Evolutionary conservation across 1,284 basidiomycete genomes (phyloP).

Genomic region (Fomitopsis betulina): DNA sequence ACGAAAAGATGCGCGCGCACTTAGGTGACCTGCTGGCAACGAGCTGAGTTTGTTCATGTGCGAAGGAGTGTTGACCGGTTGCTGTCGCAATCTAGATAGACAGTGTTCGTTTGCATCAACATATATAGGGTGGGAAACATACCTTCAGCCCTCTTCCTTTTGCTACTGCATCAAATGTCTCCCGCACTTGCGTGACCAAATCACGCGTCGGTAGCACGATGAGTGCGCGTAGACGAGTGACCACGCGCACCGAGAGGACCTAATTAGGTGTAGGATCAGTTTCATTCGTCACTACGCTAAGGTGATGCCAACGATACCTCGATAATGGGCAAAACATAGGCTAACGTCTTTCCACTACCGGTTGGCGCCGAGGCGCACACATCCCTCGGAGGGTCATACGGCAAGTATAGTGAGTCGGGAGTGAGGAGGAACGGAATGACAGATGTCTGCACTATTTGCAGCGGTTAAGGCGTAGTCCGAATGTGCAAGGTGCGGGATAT

Average conservation of each 20-base stretch:
- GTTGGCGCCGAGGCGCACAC: conserved; percentile 97
- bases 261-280: conserved; percentile 23
- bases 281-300: background rate
- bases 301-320: conserved; percentile 49
- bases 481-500: conserved; percentile 4
- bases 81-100: conserved; percentile 62
- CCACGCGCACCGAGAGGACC: conserved; percentile 68
- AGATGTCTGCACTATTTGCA: conserved; percentile 71
- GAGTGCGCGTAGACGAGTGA: conserved; percentile 86
- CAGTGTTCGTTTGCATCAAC: background rate
- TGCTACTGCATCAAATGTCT: conserved; percentile 82
- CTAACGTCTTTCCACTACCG: conserved; percentile 94
- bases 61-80: conserved; percentile 82
- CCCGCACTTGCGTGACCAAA: conserved; percentile 89
- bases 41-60: conserved; percentile 75
- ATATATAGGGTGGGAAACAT: background rate
- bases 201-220: conserved; percentile 94
- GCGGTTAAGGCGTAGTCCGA: background rate
- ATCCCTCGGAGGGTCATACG: conserved; percentile 72
- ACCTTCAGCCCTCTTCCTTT: conserved; percentile 90
- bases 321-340: conserved; percentile 90
- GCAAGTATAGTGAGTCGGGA: conserved; percentile 55
- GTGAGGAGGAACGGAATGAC: conserved; percentile 75
- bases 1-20: conserved; percentile 32
- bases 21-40: conserved; percentile 46